phyloP scores from a whole-genome alignment of 345 rosid species.

The Odontarrhena argentea region DNA sequence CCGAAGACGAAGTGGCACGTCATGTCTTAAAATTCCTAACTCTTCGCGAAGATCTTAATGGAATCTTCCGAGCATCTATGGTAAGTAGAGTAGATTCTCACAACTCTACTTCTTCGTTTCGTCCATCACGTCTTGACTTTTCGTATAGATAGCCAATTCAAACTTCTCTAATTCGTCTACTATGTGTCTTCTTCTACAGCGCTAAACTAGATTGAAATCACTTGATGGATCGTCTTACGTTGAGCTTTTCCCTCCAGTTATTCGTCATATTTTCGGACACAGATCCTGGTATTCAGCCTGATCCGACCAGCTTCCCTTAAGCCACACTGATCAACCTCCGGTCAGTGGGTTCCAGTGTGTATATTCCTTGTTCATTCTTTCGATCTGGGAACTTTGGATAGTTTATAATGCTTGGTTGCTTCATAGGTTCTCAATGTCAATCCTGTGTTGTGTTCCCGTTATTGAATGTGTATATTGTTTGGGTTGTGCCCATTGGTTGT shows the following conservation, averaged over 20 bases:
- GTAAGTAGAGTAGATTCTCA: conserved; percentile 36
- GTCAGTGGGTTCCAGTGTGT: conserved; percentile 25
- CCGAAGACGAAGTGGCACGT: conserved; percentile 29
- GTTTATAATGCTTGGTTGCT: conserved; percentile 39
- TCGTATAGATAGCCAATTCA: background rate
- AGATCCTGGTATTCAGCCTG: background rate
- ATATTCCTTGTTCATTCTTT: background rate
- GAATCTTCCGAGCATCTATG: conserved; percentile 40
- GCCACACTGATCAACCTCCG: conserved; percentile 25
- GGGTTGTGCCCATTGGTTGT: conserved; percentile 83
- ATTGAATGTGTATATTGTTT: conserved; percentile 89
- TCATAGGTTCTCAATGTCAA: conserved; percentile 73
- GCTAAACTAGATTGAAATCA: conserved; percentile 23
- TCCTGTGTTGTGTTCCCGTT: conserved; percentile 77
- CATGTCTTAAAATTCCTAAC: background rate
- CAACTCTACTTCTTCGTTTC: conserved; percentile 7
- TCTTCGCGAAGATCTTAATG: conserved; percentile 14
- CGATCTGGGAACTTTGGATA: background rate
- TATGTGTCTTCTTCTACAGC: conserved; percentile 14
- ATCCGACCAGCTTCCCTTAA: conserved; percentile 27
- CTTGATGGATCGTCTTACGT: conserved; percentile 7
- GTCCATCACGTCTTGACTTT: conserved; percentile 7
- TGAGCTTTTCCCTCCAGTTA: background rate
- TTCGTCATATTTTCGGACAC: conserved; percentile 2
- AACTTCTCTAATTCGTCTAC: conserved; percentile 7